phyloP scores from a whole-genome alignment of 768 basidiomycete genomes.

The Mycena sanguinolenta region DNA sequence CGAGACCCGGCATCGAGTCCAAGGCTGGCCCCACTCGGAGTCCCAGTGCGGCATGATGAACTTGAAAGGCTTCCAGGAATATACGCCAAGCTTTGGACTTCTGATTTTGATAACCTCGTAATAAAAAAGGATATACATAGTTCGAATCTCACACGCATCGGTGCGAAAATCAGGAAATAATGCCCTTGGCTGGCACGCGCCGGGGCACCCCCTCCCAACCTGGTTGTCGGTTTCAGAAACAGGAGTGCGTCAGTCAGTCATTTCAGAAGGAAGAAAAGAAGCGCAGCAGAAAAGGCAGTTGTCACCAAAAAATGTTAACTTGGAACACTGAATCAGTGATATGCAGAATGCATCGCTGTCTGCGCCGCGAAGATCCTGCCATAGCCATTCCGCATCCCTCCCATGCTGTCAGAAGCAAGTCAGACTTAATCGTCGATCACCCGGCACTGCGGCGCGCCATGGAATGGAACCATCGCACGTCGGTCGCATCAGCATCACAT shows the following conservation, averaged over 20 bases:
- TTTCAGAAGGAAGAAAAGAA: not conserved
- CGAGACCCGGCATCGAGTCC: no score
- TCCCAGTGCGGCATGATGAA: no score
- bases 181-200: not conserved
- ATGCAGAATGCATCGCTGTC: not conserved
- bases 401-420: not conserved
- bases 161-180: not conserved
- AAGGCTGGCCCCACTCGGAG: no score
- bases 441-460: not conserved
- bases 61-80: not conserved
- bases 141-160: no score
- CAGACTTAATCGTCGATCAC: not conserved
- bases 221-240: not conserved
- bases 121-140: no score
- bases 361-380: slow-evolving; percentile 9
- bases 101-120: not conserved
- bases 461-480: not conserved
- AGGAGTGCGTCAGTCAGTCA: not conserved
- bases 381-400: not conserved
- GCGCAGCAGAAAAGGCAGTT: not conserved
- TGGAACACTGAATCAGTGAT: not conserved
- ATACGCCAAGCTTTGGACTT: not conserved
- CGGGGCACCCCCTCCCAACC: not conserved
- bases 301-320: not conserved
- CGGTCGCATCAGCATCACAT: not conserved